Percentiles rank a stretch among this genome's conserved stretches.
phyloP scores from a whole-genome alignment of 2,329 filamentous ascomycete species.

The Madurella mycetomatis region DNA sequence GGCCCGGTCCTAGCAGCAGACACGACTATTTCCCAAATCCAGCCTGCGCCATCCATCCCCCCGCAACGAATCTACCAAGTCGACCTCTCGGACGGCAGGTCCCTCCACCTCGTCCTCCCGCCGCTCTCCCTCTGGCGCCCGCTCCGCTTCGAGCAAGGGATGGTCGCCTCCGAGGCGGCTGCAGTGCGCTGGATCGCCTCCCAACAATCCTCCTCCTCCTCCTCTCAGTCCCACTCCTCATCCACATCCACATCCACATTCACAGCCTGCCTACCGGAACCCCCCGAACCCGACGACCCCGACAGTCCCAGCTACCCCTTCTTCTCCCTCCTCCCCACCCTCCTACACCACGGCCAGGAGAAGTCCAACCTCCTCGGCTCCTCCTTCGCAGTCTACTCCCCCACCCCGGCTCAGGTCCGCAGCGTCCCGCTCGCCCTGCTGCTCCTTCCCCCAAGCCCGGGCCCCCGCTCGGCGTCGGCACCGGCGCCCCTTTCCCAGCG shows the following conservation, averaged over 20 bases:
- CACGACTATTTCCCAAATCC: conserved; percentile 32
- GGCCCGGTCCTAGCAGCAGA: conserved; percentile 28
- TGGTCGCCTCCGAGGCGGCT: conserved; percentile 42
- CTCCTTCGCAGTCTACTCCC: conserved; percentile 42
- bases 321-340: conserved; percentile 35
- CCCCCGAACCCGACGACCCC: background rate
- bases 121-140: conserved; percentile 40
- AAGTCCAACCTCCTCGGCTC: conserved; percentile 27
- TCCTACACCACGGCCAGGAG: conserved; percentile 36
- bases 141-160: conserved; percentile 44
- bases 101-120: conserved; percentile 41
- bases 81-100: conserved; percentile 38
- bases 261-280: background rate
- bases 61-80: conserved; percentile 42
- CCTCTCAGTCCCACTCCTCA: no score
- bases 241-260: no score
- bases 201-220: background rate
- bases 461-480: no score
- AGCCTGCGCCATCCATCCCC: conserved; percentile 34
- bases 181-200: conserved; percentile 42
- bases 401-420: conserved; percentile 30
- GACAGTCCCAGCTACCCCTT: conserved; percentile 20
- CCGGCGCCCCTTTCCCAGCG: conserved; percentile 27
- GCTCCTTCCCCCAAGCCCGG: conserved; percentile 8
- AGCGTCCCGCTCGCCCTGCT: conserved; percentile 39